A percentile compares a stretch with the other conserved stretches of the same genome.
phyloP scores from a whole-genome alignment of 2,329 filamentous ascomycete genomes.

The Cladosporium sp. region DNA sequence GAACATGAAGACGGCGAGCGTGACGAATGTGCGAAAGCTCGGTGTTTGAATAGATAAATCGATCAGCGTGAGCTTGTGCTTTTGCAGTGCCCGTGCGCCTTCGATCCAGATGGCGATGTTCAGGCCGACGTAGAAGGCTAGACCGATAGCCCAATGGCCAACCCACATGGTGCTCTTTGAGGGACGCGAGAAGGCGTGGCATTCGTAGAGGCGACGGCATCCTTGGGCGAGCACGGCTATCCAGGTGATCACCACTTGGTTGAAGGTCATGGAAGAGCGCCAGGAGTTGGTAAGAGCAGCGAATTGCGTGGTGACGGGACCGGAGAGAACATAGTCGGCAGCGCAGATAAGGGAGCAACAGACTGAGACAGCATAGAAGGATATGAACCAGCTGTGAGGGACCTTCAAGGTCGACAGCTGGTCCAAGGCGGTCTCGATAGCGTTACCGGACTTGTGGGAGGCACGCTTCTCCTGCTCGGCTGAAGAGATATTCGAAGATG shows the following conservation, averaged over 20 bases:
- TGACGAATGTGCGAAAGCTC: conserved; percentile 48
- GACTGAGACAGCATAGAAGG: conserved; percentile 76
- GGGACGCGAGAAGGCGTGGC: conserved; percentile 56
- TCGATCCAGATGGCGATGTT: conserved; percentile 80
- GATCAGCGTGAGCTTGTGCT: conserved; percentile 29
- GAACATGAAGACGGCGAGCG: conserved; percentile 58
- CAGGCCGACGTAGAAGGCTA: conserved; percentile 69
- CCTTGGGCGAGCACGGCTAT: conserved; percentile 70
- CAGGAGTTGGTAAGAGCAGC: neutral
- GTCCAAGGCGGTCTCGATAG: conserved; percentile 31
- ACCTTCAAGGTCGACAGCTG: conserved; percentile 53
- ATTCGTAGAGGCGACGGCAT: conserved; percentile 69
- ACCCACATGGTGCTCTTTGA: conserved; percentile 77
- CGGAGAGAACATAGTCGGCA: conserved; percentile 17
- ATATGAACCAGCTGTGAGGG: conserved; percentile 81
- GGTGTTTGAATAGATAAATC: conserved; percentile 37
- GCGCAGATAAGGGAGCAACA: conserved; percentile 69
- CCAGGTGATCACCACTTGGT: conserved; percentile 63
- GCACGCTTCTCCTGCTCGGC: conserved; percentile 2
- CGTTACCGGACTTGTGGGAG: neutral
- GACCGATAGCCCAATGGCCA: conserved; percentile 72
- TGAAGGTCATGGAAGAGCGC: conserved; percentile 47
- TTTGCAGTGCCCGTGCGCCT: conserved; percentile 53
- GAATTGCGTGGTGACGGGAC: neutral
- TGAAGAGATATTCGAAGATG: conserved; percentile 21